Evolutionary conservation across 2,329 filamentous ascomycete genomes (phyloP), one percentile per base, ranked within the genome.

Genomic region (Paramyrothecium roridum): DNA sequence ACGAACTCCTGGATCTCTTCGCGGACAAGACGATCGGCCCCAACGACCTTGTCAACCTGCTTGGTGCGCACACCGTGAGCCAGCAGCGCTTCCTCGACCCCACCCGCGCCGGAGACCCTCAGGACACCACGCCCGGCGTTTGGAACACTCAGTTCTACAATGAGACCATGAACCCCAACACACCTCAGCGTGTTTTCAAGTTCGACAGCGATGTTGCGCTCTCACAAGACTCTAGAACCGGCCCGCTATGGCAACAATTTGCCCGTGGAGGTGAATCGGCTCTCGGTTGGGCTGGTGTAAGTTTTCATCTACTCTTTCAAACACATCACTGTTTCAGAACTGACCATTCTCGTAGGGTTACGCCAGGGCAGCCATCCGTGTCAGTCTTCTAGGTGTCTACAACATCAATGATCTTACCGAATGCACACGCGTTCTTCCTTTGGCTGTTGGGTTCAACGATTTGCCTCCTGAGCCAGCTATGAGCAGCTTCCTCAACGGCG

Each of bases 371-470:
- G 82, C 81, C 59, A 72, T 80, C 40, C 76, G 79, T 12, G 67
- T 83, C 34, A 77, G 73, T 20, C 66, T 82, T 12, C 74, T 83
- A 8, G 80, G 80, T 8, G 78, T 82, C 8, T 72, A 77, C 57
- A 80, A 81, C 58, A 76, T 82, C 63, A 81, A 82, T 62, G 65
- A 71, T 26, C 65, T 82, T 48, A 77, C 73, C 13, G 79, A 82
- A 57, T 82, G 80, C 70, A 79, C 77, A 6, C 72, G 74, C 57
- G 76, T 50, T 22, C 48, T 50, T 21, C 48, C 48, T 26, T 17
- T 22, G 3, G 33, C 19, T 50, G 48, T 50, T 12, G 48, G 19
- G 1, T 22, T 22, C 3, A 30, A 16, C 13, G 26, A 30, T 20
- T 20, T 50, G 13, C 26, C 26, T 20, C 48, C 48, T 19, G 48